phyloP scores from a whole-genome alignment of 2,329 filamentous ascomycete species.

The Talaromyces piceae region DNA sequence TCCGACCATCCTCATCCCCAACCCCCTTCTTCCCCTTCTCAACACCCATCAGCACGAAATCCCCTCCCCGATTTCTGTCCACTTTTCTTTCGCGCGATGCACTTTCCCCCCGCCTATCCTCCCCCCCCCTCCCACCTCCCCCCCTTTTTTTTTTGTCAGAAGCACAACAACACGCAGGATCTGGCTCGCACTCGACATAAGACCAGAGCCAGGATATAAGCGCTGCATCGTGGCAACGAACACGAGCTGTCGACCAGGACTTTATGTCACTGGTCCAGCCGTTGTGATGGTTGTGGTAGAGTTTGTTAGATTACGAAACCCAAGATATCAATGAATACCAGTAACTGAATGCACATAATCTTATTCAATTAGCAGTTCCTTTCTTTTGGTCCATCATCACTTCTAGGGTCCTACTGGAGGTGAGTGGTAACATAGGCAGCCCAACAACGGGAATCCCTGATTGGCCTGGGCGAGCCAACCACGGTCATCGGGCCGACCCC shows the following conservation, averaged over 20 bases:
- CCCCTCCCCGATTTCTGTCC: conserved; percentile 3
- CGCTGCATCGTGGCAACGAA: conserved; percentile 1
- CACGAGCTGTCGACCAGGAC: background rate
- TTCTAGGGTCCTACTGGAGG: no score
- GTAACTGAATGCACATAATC: conserved; percentile 8
- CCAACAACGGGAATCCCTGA: no score
- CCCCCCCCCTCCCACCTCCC: background rate
- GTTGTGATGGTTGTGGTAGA: conserved; percentile 11
- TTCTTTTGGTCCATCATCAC: no score
- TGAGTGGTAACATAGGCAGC: no score
- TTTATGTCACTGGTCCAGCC: conserved; percentile 1
- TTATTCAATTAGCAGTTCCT: background rate
- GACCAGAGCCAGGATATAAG: conserved; percentile 2
- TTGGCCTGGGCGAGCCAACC: background rate
- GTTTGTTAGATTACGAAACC: conserved; percentile 8
- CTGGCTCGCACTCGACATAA: conserved; percentile 3
- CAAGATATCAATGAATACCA: conserved; percentile 10
- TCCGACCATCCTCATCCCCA: no score
- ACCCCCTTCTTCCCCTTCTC: conserved; percentile 1
- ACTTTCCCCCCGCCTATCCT: conserved; percentile 3
- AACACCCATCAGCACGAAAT: background rate
- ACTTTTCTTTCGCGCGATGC: conserved; percentile 5
- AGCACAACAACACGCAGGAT: conserved; percentile 6
- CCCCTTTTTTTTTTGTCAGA: no score
- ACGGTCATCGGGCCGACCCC: background rate